Evolutionary conservation across 169 alveolate species (phyloP).

Genomic region (Plasmodium ovale): DNA sequence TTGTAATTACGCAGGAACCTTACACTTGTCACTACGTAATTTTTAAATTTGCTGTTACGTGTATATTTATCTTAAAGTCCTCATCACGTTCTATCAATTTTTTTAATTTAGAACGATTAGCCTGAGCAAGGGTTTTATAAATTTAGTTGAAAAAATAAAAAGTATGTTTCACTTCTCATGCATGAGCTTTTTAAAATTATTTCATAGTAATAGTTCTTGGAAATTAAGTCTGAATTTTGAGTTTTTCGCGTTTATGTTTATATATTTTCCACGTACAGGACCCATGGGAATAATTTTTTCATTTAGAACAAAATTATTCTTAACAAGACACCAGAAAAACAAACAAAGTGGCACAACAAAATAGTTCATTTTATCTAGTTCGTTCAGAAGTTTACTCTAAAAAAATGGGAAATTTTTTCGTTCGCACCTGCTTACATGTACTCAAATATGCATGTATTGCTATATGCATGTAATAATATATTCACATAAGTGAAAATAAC

Average conservation of each 20-base stretch:
- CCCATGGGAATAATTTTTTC: slow-evolving; percentile 73
- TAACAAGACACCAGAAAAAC: slow-evolving; percentile 34
- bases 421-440: too few species aligned
- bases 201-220: not conserved
- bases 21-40: slow-evolving; percentile 52
- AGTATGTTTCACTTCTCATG: not conserved
- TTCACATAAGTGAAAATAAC: too few species aligned
- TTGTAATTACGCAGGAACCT: slow-evolving; percentile 79
- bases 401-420: not conserved
- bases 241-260: not conserved
- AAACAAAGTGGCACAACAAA: slow-evolving; percentile 37
- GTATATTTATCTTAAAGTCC: slow-evolving; percentile 74
- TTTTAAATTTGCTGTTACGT: slow-evolving; percentile 33
- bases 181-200: not conserved
- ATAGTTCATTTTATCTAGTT: slow-evolving; percentile 44
- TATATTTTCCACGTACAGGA: slow-evolving; percentile 44
- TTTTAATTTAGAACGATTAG: slow-evolving; percentile 70
- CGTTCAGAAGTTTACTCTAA: not conserved
- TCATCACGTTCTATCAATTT: slow-evolving; percentile 70
- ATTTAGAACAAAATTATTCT: slow-evolving; percentile 65
- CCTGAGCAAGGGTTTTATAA: slow-evolving; percentile 14
- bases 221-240: slow-evolving; percentile 1
- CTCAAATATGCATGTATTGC: too few species aligned
- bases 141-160: slow-evolving; percentile 14
- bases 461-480: too few species aligned